Percentiles rank a stretch among this genome's conserved stretches.
These are phyloP conservation scores for Pleurotus tuoliensis DNA, from an alignment of 768 basidiomycete genomes.

Conservation along the genomic window DNA sequence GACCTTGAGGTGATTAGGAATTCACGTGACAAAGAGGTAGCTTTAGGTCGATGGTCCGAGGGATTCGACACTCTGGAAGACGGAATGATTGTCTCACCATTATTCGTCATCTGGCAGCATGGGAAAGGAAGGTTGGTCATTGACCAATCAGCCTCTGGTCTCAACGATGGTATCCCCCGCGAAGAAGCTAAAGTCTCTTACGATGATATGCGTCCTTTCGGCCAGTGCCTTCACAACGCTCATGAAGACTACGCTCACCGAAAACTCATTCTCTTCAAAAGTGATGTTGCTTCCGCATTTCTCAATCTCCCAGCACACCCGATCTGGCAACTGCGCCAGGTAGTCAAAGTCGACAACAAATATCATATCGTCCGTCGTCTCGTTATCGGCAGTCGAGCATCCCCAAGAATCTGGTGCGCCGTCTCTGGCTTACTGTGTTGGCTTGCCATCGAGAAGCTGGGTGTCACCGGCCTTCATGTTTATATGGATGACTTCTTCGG, in stretches of 20 bases:
- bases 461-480: constrained; percentile 18
- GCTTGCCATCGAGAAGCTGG: constrained; percentile 17
- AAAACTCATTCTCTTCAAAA: constrained; percentile 19
- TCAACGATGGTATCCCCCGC: constrained; percentile 16
- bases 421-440: constrained; percentile 25
- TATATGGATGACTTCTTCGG: constrained; percentile 28
- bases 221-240: constrained; percentile 11
- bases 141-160: constrained; percentile 20
- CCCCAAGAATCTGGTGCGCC: constrained; percentile 21
- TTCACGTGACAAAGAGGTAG: constrained; percentile 15
- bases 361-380: constrained; percentile 22
- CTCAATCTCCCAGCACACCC: constrained; percentile 27
- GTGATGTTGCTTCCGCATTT: constrained; percentile 26
- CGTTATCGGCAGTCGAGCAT: constrained; percentile 23
- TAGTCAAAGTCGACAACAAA: constrained; percentile 20
- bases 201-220: constrained; percentile 20
- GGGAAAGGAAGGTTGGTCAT: constrained; percentile 22
- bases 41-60: constrained; percentile 13
- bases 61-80: constrained; percentile 16
- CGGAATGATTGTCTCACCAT: constrained; percentile 23
- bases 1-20: constrained; percentile 14
- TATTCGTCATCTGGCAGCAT: constrained; percentile 23
- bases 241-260: not conserved
- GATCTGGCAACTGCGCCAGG: constrained; percentile 29
- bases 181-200: constrained; percentile 17